phyloP scores from a whole-genome alignment of 495 filamentous ascomycete genomes.

The Endocarpon pusillum region DNA sequence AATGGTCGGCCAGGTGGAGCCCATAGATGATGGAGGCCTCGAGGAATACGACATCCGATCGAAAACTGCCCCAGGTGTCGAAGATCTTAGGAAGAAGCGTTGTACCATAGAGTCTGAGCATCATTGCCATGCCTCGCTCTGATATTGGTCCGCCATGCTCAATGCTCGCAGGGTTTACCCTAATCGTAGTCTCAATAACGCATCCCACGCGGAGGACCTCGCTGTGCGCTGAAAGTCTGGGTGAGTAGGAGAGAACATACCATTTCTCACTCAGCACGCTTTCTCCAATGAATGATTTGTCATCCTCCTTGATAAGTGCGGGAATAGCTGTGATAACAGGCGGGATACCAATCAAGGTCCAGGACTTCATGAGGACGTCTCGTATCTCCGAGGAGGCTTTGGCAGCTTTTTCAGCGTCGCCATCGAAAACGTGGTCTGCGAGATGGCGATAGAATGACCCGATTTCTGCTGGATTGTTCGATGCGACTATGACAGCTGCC shows the following conservation, averaged over 20 bases:
- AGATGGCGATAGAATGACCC: conserved; percentile 5
- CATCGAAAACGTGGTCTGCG: neutral
- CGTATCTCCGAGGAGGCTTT: conserved; percentile 8
- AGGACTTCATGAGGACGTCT: conserved; percentile 12
- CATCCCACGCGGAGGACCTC: neutral
- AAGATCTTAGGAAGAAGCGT: neutral
- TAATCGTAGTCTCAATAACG: neutral
- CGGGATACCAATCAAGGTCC: conserved; percentile 11
- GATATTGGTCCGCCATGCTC: neutral
- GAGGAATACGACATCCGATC: neutral
- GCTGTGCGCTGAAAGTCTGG: too few species aligned
- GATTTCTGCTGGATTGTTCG: conserved; percentile 2
- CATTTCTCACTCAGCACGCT: neutral
- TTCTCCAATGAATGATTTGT: neutral
- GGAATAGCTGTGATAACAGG: conserved; percentile 8
- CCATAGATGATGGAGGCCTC: conserved; percentile 32
- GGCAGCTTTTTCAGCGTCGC: conserved; percentile 4
- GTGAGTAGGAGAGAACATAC: neutral
- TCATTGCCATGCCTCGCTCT: neutral
- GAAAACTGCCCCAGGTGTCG: neutral
- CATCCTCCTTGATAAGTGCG: conserved; percentile 6
- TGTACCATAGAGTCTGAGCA: neutral
- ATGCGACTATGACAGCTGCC: conserved; percentile 10
- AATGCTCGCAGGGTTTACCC: neutral
- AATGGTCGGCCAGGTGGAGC: conserved; percentile 36